Evolutionary conservation across 2,329 filamentous ascomycete genomes (phyloP), one percentile per base, ranked within the genome.

Genomic region (Mycosphaerelloides madeirae): DNA sequence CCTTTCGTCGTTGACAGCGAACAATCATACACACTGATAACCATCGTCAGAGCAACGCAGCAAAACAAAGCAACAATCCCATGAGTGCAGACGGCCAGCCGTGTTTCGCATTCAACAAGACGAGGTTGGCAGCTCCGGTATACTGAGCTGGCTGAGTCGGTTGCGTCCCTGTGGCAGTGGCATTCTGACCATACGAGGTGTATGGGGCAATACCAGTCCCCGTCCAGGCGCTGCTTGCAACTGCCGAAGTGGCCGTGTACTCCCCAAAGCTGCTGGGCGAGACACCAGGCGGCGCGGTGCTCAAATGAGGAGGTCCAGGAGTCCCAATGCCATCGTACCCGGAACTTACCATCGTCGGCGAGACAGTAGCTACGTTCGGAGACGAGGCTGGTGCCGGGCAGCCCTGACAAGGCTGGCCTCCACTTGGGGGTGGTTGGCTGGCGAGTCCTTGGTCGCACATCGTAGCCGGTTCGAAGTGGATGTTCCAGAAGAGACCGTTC

Each of bases 401-500:
- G 3, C 13, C 22, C 19, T 29, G n/a, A 28, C 31, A 25, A 8
- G 11, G 13, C 19, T 29, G 16, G 14, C 35, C 16, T 8, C 34
- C 28, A 20, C 31, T 28, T 22, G 42, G n/a, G 12, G 19, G 2
- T 29, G 3, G 31, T 7, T 15, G 13, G 31, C 16, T 8, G 7
- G 31, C 31, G 31, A 33, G 35, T 29, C n/a, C 8, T 29, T n/a
- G n/a, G 28, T 8, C 8, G 16, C n/a, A 7, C n/a, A 12, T 33
- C 16, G n/a, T 15, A 6, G 38, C 34, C 28, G 34, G 32, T 25
- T 44, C 3, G 41, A 44, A 44, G 19, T 31, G 32, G 22, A 44
- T 18, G 29, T 44, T 38, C 41, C 41, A 44, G 41, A 31, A 44
- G 9, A 33, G 18, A 13, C 31, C 34, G 2, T 37, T 2, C 28